Base-by-base conservation (phyloP, 495 filamentous ascomycete species). In the Lophiotrema nucula region DNA sequence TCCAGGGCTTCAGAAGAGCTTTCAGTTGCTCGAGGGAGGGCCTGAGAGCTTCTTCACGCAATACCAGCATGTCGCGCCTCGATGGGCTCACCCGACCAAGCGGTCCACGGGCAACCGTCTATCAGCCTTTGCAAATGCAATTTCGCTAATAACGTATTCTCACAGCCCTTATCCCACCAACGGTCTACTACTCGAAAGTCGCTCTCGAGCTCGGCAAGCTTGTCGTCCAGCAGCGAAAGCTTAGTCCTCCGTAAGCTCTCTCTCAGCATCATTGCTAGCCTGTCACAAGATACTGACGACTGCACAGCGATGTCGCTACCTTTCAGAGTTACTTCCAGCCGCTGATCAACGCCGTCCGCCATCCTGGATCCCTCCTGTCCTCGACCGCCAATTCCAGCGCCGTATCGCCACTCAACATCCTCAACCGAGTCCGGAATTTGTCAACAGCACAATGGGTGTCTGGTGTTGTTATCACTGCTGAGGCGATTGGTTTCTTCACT, bases 401-500 rank as follows among this genome's bases (percentile, higher is more conserved):
- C 60, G 70, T 69, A 44, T 71, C 79, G 21, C 76, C 81, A 52
- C 58, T 74, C 69, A 65, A 67, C 65, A 69, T 88, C 60, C 68
- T 93, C 55, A 76, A 82, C 68, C 79, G 78, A 55, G 69, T 88
- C 58, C 82, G 89, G 67, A 88, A 85, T 73, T 47, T 92, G 67
- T 86, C 79, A 72, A 77, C 72, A 45, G 77, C 83, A 69, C 83
- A 95, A 71, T 58, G 90, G 51, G 79, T 79, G 23, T 70, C 87
- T 21, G 83, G 76, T 49, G 88, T 87, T 69, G 87, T 99, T 49
- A 73, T 96, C 56, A 68, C 75, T 35, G 92, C 92, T 33, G 93
- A 99, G 77, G 81, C 89, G 46, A 73, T 99, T 55, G 93, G 93
- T 50, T 97, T 99, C 81, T 99, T 97, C 82, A 92, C 90, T 16